Evolutionary conservation across 1,284 basidiomycete genomes (phyloP), one percentile per base, ranked within the genome.

Genomic region (Porodaedalea pini): DNA sequence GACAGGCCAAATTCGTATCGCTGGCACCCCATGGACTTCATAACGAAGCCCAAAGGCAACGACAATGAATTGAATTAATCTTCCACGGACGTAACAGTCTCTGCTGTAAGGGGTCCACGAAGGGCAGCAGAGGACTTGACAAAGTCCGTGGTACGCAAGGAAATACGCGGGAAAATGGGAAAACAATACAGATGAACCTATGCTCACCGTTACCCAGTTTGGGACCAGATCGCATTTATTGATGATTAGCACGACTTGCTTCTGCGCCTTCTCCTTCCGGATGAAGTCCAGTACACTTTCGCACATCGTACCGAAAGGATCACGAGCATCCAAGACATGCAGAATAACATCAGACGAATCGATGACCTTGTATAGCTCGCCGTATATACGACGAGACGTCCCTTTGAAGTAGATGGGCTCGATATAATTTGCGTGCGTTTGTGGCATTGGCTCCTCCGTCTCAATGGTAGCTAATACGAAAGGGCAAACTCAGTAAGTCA

Each of bases 221-320:
- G 96, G 97, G 7, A 99, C 95, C 51, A 99, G 76, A 73, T 98
- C 96, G 69, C 97, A 97, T 78, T 99, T 99, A 80, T 99, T 99
- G 65, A 99, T 85, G 49, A 99, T 83, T 61, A 97, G 87, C 15
- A 99, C 92, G 59, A 99, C 85, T 70, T 98, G 95, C 74, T 99
- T 99, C 75, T 97, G 94, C 17, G 92, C 82, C 74, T 98, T 98
- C 73, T 99, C 96, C 73, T 98, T 98, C 67, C 85, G 85, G 66
- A 99, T 81, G 68, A 91, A 98, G 64, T 96, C 92, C 58, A 98
- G 83, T 19, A 98, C 92, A 32, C 92, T 95, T 70, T 94, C 88
- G 75, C 97, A 99, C 66, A 97, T 82, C n/a, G 97, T 98, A 13
- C 97, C 97, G 51, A 98, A 72, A 0, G 96, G 96, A 72, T 99